phyloP scores from a whole-genome alignment of 768 basidiomycete genomes.

The Agrocybe pediades region DNA sequence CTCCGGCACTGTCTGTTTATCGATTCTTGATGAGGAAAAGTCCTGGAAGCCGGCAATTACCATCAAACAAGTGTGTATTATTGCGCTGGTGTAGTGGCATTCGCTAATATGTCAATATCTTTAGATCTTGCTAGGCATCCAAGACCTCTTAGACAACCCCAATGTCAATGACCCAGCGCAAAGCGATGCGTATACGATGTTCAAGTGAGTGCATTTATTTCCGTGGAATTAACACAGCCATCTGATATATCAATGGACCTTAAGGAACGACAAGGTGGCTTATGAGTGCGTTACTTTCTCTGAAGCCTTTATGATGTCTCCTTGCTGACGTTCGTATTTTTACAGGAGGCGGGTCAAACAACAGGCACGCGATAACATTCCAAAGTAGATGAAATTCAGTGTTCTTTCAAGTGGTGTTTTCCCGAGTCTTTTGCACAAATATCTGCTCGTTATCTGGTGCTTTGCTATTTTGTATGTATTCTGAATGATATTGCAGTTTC shows the following conservation, averaged over 20 bases:
- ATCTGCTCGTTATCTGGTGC: not conserved
- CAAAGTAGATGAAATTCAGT: slow-evolving; percentile 76
- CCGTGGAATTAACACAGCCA: not conserved
- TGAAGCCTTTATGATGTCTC: not conserved
- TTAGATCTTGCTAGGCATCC: slow-evolving; percentile 93
- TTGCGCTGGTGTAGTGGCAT: not conserved
- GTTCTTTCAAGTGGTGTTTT: not conserved
- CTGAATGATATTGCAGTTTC: not conserved
- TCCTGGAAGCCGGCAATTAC: slow-evolving; percentile 99
- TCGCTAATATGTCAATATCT: not conserved
- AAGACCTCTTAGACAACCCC: slow-evolving; percentile 93
- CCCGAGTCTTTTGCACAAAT: not conserved
- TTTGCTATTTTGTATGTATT: slow-evolving; percentile 15
- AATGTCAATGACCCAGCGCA: slow-evolving; percentile 98
- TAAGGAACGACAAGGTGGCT: slow-evolving; percentile 88
- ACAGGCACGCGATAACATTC: slow-evolving; percentile 89
- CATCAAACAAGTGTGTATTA: slow-evolving; percentile 85
- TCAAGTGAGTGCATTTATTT: slow-evolving; percentile 68
- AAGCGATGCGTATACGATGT: slow-evolving; percentile 98
- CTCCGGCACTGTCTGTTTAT: slow-evolving; percentile 96
- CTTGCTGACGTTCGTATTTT: slow-evolving; percentile 4
- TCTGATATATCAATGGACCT: slow-evolving; percentile 7
- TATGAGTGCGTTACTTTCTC: slow-evolving; percentile 70
- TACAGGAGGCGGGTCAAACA: slow-evolving; percentile 74
- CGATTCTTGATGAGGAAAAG: slow-evolving; percentile 98